A percentile compares a stretch with the other conserved stretches of the same genome.
phyloP scores from a whole-genome alignment of 2,329 filamentous ascomycete genomes.

The Chaetomium strumarium region DNA sequence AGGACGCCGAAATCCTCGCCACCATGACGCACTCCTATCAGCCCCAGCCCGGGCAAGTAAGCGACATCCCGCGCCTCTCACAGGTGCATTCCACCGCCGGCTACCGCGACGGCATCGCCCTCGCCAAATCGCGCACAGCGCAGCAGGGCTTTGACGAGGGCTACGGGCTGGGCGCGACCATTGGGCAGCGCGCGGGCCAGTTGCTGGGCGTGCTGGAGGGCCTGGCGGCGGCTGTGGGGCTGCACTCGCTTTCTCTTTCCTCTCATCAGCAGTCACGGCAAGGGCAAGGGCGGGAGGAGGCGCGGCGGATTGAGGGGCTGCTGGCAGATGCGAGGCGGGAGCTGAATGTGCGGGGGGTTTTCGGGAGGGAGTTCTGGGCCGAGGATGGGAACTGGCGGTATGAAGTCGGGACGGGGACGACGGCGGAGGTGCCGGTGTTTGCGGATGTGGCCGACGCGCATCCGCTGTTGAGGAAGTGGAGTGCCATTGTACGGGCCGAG shows the following conservation, averaged over 20 bases:
- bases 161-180: slow-evolving; percentile 73
- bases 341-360: slow-evolving; percentile 57
- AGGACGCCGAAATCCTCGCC: neutral
- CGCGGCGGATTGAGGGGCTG: slow-evolving; percentile 28
- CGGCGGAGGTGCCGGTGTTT: slow-evolving; percentile 41
- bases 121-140: slow-evolving; percentile 68
- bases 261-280: slow-evolving; percentile 13
- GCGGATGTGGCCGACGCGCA: slow-evolving; percentile 60
- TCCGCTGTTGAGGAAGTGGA: slow-evolving; percentile 62
- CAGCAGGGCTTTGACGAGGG: slow-evolving; percentile 91
- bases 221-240: slow-evolving; percentile 43
- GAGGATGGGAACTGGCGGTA: slow-evolving; percentile 68
- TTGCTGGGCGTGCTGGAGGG: slow-evolving; percentile 75
- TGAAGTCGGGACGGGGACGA: slow-evolving; percentile 36
- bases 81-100: slow-evolving; percentile 76
- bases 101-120: slow-evolving; percentile 80
- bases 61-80: slow-evolving; percentile 68
- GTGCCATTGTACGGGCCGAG: slow-evolving; percentile 36
- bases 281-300: slow-evolving; percentile 14
- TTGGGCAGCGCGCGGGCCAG: slow-evolving; percentile 69
- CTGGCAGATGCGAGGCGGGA: slow-evolving; percentile 50
- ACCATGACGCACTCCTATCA: neutral
- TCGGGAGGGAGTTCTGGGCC: slow-evolving; percentile 58
- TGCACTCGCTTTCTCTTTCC: slow-evolving; percentile 7
- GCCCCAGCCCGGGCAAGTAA: slow-evolving; percentile 28